These are phyloP conservation scores for Pseudozyma hubeiensis DNA, from an alignment of 1,284 basidiomycete genomes.

Conservation along the genomic window DNA sequence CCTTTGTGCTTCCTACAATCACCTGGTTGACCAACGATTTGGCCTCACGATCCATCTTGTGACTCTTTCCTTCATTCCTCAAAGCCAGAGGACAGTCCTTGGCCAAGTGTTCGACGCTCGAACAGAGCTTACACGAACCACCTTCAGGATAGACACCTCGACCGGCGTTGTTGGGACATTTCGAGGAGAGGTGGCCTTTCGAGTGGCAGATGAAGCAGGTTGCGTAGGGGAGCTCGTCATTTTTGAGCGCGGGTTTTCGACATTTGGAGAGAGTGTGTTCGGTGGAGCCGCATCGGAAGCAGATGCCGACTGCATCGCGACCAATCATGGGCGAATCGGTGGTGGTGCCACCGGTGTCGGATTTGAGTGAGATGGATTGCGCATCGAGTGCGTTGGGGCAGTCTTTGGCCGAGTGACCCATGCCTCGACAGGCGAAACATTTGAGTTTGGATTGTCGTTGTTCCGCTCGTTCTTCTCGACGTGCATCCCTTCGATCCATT, in stretches of 20 bases:
- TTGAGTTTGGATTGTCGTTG: slow-evolving; percentile 76
- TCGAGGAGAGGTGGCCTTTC: slow-evolving; percentile 81
- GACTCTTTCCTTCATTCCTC: slow-evolving; percentile 68
- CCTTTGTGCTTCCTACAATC: slow-evolving; percentile 57
- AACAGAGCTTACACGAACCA: slow-evolving; percentile 91
- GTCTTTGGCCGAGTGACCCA: slow-evolving; percentile 84
- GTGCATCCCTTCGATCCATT: slow-evolving; percentile 70
- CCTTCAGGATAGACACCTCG: slow-evolving; percentile 91
- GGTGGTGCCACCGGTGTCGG: slow-evolving; percentile 9
- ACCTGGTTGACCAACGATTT: slow-evolving; percentile 27
- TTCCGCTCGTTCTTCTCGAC: slow-evolving; percentile 78
- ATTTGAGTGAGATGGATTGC: slow-evolving; percentile 38
- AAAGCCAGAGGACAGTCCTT: slow-evolving; percentile 80
- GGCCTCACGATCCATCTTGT: slow-evolving; percentile 25
- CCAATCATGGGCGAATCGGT: slow-evolving; percentile 58
- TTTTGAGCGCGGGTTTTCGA: slow-evolving; percentile 74
- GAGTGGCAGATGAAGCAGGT: slow-evolving; percentile 87
- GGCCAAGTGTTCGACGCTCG: slow-evolving; percentile 84
- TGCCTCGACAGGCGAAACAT: slow-evolving; percentile 88
- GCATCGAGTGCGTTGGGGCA: slow-evolving; percentile 73
- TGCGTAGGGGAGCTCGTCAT: slow-evolving; percentile 79
- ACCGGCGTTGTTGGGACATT: slow-evolving; percentile 82
- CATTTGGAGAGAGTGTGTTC: slow-evolving; percentile 83
- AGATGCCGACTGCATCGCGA: slow-evolving; percentile 64
- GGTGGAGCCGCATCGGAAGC: slow-evolving; percentile 81